Evolutionary conservation across 2,329 filamentous ascomycete species (phyloP).

Genomic region (Diaporthe capsici): DNA sequence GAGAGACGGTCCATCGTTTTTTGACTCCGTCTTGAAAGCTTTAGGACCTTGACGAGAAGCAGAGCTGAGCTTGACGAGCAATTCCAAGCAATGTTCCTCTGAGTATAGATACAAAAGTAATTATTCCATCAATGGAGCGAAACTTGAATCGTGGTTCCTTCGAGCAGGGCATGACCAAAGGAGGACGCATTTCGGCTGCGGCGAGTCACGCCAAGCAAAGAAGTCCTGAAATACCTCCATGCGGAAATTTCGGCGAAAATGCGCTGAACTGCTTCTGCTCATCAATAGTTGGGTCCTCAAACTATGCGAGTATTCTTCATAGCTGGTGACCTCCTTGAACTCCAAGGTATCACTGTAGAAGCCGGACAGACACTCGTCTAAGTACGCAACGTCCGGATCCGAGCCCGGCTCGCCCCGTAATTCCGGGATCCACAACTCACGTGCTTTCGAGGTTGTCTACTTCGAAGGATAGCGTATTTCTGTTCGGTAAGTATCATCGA

Average conservation of each 20-base stretch:
- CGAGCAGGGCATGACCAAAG: background rate
- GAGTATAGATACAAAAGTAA: background rate
- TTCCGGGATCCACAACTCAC: background rate
- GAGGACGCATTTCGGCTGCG: background rate
- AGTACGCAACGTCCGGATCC: background rate
- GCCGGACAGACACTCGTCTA: too few species aligned
- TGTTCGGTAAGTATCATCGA: background rate
- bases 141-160: background rate
- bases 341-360: background rate
- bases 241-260: background rate
- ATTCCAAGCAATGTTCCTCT: background rate
- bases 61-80: background rate
- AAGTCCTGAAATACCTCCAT: background rate
- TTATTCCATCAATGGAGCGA: background rate
- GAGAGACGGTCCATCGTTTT: background rate
- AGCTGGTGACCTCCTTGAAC: background rate
- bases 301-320: background rate
- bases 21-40: background rate
- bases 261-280: background rate
- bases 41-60: background rate
- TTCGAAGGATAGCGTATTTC: background rate
- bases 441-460: background rate
- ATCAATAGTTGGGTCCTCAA: rapidly evolving
- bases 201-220: background rate
- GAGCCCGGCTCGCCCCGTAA: background rate